Evolutionary conservation across 768 basidiomycete genomes (phyloP).

Genomic region (Leccinum sublutescens): DNA sequence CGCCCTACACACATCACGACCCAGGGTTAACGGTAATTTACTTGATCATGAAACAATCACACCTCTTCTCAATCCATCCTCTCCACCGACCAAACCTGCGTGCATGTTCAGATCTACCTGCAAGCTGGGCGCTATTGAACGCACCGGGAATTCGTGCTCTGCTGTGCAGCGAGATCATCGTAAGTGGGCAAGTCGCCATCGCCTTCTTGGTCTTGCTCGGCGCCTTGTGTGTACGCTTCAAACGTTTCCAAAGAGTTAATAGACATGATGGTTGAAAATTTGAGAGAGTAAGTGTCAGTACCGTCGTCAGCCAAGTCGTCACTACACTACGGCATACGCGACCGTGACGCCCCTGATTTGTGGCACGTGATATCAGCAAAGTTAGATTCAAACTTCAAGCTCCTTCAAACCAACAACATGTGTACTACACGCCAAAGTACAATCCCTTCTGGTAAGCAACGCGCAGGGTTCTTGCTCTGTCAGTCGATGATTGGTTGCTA

Average conservation of each 20-base stretch:
- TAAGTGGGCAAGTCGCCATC: conserved; percentile 72
- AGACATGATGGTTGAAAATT: conserved; percentile 13
- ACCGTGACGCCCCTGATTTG: background rate
- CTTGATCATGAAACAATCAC: conserved; percentile 7
- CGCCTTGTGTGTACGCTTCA: conserved; percentile 27
- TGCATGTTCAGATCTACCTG: conserved; percentile 1
- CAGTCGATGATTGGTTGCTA: background rate
- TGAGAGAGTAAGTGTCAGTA: background rate
- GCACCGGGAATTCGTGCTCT: conserved; percentile 81
- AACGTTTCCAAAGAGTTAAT: conserved; percentile 23
- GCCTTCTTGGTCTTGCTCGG: conserved; percentile 42
- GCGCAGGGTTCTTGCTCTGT: background rate
- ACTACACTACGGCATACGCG: too few species aligned
- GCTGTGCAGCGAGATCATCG: conserved; percentile 71
- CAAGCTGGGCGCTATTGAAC: conserved; percentile 16
- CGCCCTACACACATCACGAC: conserved; percentile 47
- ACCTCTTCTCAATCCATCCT: conserved; percentile 90
- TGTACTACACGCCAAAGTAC: background rate
- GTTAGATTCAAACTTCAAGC: background rate
- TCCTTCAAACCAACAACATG: background rate
- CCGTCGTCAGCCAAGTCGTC: too few species aligned
- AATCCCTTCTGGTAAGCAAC: background rate
- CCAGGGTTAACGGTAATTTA: background rate
- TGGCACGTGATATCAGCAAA: conserved; percentile 12
- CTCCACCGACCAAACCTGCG: conserved; percentile 81